Conservation (phyloP, 1,139 yeast genomes). For the Suhomyces choctaworum region DNA sequence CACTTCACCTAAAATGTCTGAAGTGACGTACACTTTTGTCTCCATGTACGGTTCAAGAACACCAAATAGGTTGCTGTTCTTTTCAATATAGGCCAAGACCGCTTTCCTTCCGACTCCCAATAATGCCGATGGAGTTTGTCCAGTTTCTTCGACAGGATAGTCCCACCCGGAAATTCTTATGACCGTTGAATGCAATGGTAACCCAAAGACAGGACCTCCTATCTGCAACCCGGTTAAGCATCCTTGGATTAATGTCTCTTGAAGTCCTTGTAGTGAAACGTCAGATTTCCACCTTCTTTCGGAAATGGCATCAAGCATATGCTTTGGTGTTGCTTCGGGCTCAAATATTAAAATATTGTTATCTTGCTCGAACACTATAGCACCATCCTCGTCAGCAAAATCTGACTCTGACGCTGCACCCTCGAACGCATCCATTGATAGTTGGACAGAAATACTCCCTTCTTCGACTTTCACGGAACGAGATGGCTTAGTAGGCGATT, state of each 20-base stretch:
- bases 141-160: conserved; percentile 54
- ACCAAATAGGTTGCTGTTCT: conserved; percentile 36
- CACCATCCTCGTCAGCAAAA: conserved; percentile 42
- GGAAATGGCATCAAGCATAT: conserved; percentile 28
- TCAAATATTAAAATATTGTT: conserved; percentile 40
- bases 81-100: conserved; percentile 37
- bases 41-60: conserved; percentile 88
- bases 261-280: conserved; percentile 47
- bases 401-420: conserved; percentile 38
- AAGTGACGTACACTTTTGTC: conserved; percentile 64
- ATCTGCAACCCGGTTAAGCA: conserved; percentile 70
- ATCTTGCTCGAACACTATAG: conserved; percentile 34
- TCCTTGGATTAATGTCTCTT: conserved; percentile 58
- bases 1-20: conserved; percentile 78
- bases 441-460: conserved; percentile 25
- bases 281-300: conserved; percentile 55
- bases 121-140: conserved; percentile 26
- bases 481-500: conserved; percentile 47
- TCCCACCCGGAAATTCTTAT: conserved; percentile 53
- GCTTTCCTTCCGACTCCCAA: conserved; percentile 36
- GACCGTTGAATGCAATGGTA: conserved; percentile 64
- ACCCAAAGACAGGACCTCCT: conserved; percentile 69
- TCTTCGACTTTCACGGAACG: conserved; percentile 3
- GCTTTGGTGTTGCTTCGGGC: conserved; percentile 29
- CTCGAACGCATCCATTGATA: conserved; percentile 56